A percentile compares a stretch with the other conserved stretches of the same genome.
These are phyloP conservation scores for Penicillium janthinellum DNA, from an alignment of 2,329 filamentous ascomycete genomes.

Conservation along the genomic window DNA sequence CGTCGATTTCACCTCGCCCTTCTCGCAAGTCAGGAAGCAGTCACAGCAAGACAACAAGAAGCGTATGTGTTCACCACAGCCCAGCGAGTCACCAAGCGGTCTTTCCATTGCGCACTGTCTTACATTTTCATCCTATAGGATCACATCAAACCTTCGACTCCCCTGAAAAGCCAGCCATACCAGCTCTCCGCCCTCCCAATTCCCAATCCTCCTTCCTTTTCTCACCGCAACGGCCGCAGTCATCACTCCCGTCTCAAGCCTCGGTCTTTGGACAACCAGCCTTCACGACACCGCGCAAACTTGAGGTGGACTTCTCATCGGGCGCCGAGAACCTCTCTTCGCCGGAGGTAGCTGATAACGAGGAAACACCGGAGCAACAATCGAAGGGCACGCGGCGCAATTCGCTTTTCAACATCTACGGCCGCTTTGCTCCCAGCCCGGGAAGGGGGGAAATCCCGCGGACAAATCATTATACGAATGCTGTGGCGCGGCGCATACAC, in stretches of 20 bases:
- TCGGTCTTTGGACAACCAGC: slow-evolving; percentile 44
- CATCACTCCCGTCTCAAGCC: slow-evolving; percentile 34
- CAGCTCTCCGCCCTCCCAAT: slow-evolving; percentile 53
- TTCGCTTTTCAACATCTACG: slow-evolving; percentile 46
- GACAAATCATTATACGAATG: slow-evolving; percentile 50
- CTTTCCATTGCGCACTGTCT: neutral
- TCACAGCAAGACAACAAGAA: slow-evolving; percentile 43
- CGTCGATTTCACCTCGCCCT: slow-evolving; percentile 50
- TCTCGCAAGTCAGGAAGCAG: slow-evolving; percentile 50
- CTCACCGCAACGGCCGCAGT: slow-evolving; percentile 40
- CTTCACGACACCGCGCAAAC: slow-evolving; percentile 53
- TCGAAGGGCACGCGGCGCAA: slow-evolving; percentile 40
- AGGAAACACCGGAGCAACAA: slow-evolving; percentile 50
- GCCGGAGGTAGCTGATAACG: slow-evolving; percentile 49
- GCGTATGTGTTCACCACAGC: slow-evolving; percentile 36
- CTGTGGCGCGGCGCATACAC: slow-evolving; percentile 48
- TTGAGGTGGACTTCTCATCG: slow-evolving; percentile 52
- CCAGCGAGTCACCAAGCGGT: neutral
- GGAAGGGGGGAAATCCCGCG: slow-evolving; percentile 68
- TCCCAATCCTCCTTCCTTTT: slow-evolving; percentile 55
- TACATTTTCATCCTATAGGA: slow-evolving; percentile 28
- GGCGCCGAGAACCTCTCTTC: slow-evolving; percentile 51
- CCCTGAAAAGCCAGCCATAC: slow-evolving; percentile 51
- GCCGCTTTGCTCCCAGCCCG: slow-evolving; percentile 51
- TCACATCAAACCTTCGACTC: slow-evolving; percentile 47